Conservation (phyloP, 345 rosid genomes). For the Jatropha curcas region DNA sequence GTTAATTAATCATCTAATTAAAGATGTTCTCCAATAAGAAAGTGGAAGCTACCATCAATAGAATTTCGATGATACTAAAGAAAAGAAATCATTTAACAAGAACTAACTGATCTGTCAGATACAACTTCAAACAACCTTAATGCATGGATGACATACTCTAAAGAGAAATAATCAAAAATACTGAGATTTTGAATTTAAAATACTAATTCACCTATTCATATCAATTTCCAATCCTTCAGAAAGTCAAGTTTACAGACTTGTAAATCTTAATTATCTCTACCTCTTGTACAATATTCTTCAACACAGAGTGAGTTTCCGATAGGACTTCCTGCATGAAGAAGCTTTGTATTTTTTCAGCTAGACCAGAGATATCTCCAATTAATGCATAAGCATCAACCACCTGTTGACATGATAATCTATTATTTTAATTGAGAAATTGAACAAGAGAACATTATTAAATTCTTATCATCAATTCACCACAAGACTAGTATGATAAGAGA, state of each 20-base stretch:
- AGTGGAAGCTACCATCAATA: not conserved
- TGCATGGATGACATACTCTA: not conserved
- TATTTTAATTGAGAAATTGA: not conserved
- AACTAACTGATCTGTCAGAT: too few relatives aligned
- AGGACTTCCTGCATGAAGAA: constrained; percentile 98
- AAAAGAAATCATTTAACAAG: not conserved
- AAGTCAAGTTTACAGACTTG: not conserved
- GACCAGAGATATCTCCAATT: constrained; percentile 96
- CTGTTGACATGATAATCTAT: constrained; percentile 40
- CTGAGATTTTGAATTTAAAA: not conserved
- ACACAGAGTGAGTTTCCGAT: constrained; percentile 77
- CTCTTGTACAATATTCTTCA: constrained; percentile 79
- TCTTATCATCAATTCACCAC: not conserved
- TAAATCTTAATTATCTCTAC: constrained; percentile 38
- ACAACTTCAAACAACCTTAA: not conserved
- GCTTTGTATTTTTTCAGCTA: constrained; percentile 96
- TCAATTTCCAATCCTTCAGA: not conserved
- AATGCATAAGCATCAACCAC: constrained; percentile 98
- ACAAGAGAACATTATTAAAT: not conserved
- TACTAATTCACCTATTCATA: not conserved
- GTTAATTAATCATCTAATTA: constrained; percentile 15
- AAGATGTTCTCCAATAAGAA: not conserved
- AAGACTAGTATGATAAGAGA: not conserved
- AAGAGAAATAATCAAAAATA: not conserved
- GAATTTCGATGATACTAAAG: constrained; percentile 11